phyloP scores from a whole-genome alignment of 306 rosid genomes.

The peach (Prunus persica) region DNA sequence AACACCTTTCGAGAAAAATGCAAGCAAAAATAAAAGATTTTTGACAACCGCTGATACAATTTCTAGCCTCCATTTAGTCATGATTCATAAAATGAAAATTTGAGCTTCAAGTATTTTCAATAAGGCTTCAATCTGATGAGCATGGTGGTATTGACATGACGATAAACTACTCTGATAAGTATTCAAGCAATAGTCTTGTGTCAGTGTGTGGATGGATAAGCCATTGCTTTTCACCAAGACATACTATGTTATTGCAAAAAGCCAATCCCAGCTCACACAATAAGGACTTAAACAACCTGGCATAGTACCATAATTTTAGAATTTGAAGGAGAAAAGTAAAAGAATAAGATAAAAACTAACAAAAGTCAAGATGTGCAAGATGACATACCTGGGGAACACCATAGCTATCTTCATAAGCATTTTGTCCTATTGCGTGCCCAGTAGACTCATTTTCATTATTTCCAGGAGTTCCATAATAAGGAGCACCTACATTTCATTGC shows the following conservation, averaged over 20 bases:
- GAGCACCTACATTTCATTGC: slow-evolving; percentile 53
- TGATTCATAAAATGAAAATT: background rate
- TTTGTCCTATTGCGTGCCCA: slow-evolving; percentile 66
- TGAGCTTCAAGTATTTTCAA: background rate
- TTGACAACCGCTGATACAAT: background rate
- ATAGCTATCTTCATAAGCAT: slow-evolving; percentile 76
- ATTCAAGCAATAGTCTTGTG: background rate
- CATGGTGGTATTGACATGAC: background rate
- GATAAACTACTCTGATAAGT: background rate
- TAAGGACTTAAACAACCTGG: background rate
- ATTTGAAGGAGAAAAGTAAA: background rate
- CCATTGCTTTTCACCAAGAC: background rate
- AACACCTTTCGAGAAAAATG: background rate
- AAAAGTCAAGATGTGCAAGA: slow-evolving; percentile 29
- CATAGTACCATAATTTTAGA: background rate
- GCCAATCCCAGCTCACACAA: background rate
- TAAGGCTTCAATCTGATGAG: background rate
- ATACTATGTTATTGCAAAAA: background rate
- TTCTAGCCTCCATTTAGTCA: background rate
- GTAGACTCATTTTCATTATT: slow-evolving; percentile 71
- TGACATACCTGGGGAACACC: slow-evolving; percentile 66
- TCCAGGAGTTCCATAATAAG: slow-evolving; percentile 71
- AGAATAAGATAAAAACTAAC: background rate
- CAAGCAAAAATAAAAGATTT: background rate
- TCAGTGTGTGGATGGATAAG: background rate